Base-by-base conservation (phyloP, 441 rosid genomes). In the Pelargonium citronellum region DNA sequence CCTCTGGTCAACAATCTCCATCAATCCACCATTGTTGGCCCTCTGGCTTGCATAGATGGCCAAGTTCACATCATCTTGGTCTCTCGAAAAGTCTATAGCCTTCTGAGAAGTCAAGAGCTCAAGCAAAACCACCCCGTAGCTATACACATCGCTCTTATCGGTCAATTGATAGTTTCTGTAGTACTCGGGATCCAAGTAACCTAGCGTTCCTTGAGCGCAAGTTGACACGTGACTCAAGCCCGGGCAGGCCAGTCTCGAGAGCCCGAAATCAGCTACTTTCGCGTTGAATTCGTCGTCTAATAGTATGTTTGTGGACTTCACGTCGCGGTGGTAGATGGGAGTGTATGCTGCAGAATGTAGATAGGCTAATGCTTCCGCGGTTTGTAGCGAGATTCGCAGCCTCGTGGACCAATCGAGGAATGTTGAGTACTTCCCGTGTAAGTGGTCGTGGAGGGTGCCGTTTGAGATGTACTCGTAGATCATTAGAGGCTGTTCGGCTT, bases 111-210 rank as follows among this genome's bases (percentile, higher is more conserved):
- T 87, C 7, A 89, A 61, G 17, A 89, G 86, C 83, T 89, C 95
- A 0, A 86, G 83, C 74, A 91, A 64, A 39, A 87, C 84, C 0
- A 91, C 86, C 41, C 97, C 91, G 13, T 77, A 91, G 66, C 92
- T 87, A 69, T 89, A 89, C 68, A 91, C 95, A 69, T 87, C 95
- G 57, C 96, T 87, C 71, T 86, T 91, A 27, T 87, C 90, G 0
- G 86, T 84, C 5, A 75, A 72, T 77, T 84, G 90, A 75, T 87
- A 86, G 72, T 84, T 86, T 16, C 80, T 74, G 49, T 84, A 88
- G 70, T 86, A 88, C 47, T 88, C 94, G 4, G 94, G 95, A 74
- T 89, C 97, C 68, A 89, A 46, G 81, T 91, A 89, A 8, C 96
- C 95, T 0, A 90, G 67, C 0, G 96, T 89, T 24, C 94, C 94